A percentile compares a stretch with the other conserved stretches of the same genome.
These are phyloP conservation scores for Trypanosoma mega DNA, from an alignment of 208 protist species.

Conservation along the genomic window DNA sequence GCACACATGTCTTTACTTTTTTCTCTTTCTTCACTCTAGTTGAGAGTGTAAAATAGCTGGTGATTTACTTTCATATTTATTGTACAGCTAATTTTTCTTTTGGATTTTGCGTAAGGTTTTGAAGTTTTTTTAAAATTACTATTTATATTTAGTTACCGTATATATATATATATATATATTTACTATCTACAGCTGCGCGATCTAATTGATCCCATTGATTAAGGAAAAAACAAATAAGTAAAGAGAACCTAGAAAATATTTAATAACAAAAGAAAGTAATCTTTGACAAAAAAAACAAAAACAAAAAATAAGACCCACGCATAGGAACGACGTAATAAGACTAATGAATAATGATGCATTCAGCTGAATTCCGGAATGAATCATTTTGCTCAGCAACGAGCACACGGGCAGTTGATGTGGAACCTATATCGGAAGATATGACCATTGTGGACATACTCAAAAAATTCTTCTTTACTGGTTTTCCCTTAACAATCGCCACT, in stretches of 20 bases:
- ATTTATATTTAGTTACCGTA: conserved; percentile 2
- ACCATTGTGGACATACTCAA: conserved; percentile 38
- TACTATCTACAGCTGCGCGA: background rate
- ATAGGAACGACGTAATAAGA: background rate
- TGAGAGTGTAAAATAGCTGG: no score
- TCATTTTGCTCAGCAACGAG: conserved; percentile 2
- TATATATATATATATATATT: background rate
- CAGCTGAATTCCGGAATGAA: no score
- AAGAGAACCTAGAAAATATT: no score
- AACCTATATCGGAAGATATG: conserved; percentile 24
- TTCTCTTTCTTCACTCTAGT: no score
- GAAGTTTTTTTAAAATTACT: no score
- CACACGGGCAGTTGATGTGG: background rate
- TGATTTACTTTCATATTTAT: no score
- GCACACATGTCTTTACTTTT: no score
- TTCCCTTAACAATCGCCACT: conserved; percentile 64
- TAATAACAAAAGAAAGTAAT: no score
- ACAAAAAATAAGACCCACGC: background rate
- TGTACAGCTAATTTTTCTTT: no score
- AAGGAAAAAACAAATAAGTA: conserved; percentile 1
- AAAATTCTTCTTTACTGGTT: conserved; percentile 64
- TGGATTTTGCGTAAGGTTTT: no score
- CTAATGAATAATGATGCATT: no score
- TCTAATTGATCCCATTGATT: background rate
- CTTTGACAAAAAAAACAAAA: background rate